Conservation (phyloP, 2,329 filamentous ascomycete genomes). For the Fusarium clavum region DNA sequence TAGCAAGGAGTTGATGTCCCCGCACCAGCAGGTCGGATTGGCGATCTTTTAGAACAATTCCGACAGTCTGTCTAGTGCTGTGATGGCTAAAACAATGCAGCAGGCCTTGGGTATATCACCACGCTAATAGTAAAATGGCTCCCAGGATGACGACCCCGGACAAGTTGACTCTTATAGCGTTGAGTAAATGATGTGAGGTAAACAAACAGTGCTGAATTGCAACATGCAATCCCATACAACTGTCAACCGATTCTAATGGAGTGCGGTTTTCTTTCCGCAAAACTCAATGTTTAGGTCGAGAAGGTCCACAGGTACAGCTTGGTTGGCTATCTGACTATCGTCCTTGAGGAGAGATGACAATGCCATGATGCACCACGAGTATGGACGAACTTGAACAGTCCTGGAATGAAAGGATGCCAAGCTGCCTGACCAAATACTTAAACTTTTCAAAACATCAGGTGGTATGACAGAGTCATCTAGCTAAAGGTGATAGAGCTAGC, state of each 20-base stretch:
- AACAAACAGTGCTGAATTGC: slow-evolving; percentile 1
- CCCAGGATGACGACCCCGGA: slow-evolving; percentile 28
- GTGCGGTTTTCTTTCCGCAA: background rate
- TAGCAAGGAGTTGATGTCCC: slow-evolving; percentile 30
- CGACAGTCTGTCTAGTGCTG: slow-evolving; percentile 47
- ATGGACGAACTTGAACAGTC: background rate
- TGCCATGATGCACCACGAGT: too few relatives aligned
- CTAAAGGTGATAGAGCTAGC: background rate
- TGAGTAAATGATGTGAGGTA: slow-evolving; percentile 13
- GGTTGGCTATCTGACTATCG: background rate
- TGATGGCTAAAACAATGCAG: slow-evolving; percentile 44
- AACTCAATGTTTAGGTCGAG: background rate
- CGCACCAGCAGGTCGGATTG: slow-evolving; percentile 41
- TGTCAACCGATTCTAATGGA: background rate
- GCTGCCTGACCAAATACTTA: background rate
- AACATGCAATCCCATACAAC: background rate
- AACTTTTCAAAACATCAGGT: background rate
- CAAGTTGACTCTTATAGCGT: slow-evolving; percentile 11
- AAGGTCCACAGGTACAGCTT: background rate
- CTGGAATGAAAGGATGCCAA: background rate
- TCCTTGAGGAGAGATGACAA: background rate
- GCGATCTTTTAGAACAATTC: slow-evolving; percentile 41
- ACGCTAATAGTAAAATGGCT: slow-evolving; percentile 37
- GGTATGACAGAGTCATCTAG: background rate
- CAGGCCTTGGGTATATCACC: slow-evolving; percentile 40